Base-by-base conservation (phyloP, 495 filamentous ascomycete species). In the Acidiella bohemica region DNA sequence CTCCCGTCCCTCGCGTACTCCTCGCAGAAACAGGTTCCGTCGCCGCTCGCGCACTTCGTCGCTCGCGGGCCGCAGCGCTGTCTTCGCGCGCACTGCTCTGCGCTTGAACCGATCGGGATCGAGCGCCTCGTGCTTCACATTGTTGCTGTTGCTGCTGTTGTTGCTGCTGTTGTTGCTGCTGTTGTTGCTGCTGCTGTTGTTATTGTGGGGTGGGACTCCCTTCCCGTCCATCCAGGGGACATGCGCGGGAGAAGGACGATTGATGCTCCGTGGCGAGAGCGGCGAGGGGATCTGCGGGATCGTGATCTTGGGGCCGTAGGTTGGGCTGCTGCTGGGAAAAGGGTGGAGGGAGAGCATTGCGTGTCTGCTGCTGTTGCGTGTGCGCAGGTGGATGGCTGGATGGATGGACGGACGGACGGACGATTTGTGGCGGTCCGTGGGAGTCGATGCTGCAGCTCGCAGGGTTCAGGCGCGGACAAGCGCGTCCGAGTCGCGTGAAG, bases 1-100 rank as follows among this genome's bases (percentile, higher is more conserved):
- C 6, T 93, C 81, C 3, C 77, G 65, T 26, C 72, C 69, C 46
- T 76, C 72, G 51, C 75, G 66, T n/a, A 94, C 77, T 36, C 78
- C 81, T 50, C 79, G 73, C 21, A 95, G 60, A 50, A 92, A 97
- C 37, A 81, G 49, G 7, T 69, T 64, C 26, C 78, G 65, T 42
- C 78, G 59, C 34, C 65, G 59, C 37, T 78, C 70, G 35, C 66
- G 61, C 6, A 59, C 59, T 32, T 67, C 66, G 43, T 43, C 41
- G 42, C 20, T 23, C 51, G 34, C 50, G 16, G 32, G 32, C 47
- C 30, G 29, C 54, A 39, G 14, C 52, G 59, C 35, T 55, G 59
- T 39, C 40, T 58, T 63, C 58, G 39, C 21, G 54, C 18, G 11
- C 57, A 57, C 47, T 58, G 17, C 12, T 11, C 18, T 9, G 3